Percentiles rank a stretch among this genome's conserved stretches.
These are phyloP conservation scores for Plasmodium relictum DNA, from an alignment of 169 alveolate genomes.

Conservation along the genomic window DNA sequence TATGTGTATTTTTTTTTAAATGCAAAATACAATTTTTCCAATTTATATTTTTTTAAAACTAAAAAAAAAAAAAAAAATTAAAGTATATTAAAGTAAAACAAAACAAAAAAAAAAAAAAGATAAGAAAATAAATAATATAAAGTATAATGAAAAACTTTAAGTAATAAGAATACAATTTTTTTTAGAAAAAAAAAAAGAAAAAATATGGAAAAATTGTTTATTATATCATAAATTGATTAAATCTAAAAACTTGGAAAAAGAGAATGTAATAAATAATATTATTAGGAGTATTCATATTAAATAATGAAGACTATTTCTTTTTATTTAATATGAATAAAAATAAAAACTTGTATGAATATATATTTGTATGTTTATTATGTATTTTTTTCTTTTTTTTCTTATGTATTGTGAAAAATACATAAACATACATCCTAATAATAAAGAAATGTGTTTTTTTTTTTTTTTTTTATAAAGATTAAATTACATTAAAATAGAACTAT, in stretches of 20 bases:
- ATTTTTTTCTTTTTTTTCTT: background rate
- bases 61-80: too few relatives aligned
- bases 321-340: background rate
- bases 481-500: too few relatives aligned
- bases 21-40: too few relatives aligned
- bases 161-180: background rate
- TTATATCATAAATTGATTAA: background rate
- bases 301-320: conserved; percentile 3
- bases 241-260: background rate
- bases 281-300: background rate
- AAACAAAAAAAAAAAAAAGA: background rate
- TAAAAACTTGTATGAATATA: background rate
- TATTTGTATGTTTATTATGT: background rate
- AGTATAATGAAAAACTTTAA: background rate
- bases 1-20: too few relatives aligned
- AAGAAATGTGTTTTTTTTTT: conserved; percentile 1
- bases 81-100: too few relatives aligned
- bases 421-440: background rate
- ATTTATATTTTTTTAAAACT: too few relatives aligned
- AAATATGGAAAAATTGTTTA: background rate
- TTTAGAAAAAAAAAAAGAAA: background rate
- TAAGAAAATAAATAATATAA: background rate
- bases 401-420: background rate
- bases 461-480: too few relatives aligned
- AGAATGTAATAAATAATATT: background rate